Base-by-base conservation (phyloP, 2,329 filamentous ascomycete genomes). In the Aspergillus puulaauensis region DNA sequence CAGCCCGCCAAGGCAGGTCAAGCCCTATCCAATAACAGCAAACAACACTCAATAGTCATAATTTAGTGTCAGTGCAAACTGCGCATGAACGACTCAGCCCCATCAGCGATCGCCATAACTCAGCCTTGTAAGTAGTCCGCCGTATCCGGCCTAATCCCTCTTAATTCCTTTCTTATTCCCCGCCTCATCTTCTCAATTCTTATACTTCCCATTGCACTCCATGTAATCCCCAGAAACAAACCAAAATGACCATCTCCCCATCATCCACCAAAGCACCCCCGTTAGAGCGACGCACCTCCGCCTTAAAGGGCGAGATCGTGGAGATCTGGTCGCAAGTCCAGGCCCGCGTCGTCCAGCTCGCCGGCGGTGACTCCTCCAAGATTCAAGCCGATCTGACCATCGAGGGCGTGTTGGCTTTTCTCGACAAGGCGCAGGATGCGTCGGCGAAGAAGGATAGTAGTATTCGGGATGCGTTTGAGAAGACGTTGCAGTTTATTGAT, bases 281-380 rank as follows among this genome's bases (percentile, higher is more conserved):
- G 4, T 24, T 57, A n/a, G 50, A 49, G 39, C 56, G 56, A 3
- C 51, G 50, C 23, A 56, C 43, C 21, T 54, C 56, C 17, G 48
- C 44, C 31, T 31, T 61, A 17, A 63, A 61, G 35, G 44, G 54
- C 31, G 61, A 63, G 31, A 61, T 63, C 19, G 50, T 45, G 15
- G 52, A 54, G 5, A 60, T 61, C 17, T 63, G 61, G 61, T 31
- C 54, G 19, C 61, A 63, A 41, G 61, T 63, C 3, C 59, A 63
- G 40, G 61, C 48, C 4, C 56, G 61, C 12, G 59, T 63, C 45
- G 37, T 61, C 33, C 59, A 63, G 45, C 41, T 63, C n/a, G 59
- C 54, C 17, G 59, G 61, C 15, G 61, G 50, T 4, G 54, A 60
- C 41, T 12, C 57, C 21, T 43, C 52, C 9, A 54, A 55, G 7